Evolutionary conservation across 805 yeast species (phyloP), one percentile per base, ranked within the genome.

Genomic region (Pichia cabralensis): DNA sequence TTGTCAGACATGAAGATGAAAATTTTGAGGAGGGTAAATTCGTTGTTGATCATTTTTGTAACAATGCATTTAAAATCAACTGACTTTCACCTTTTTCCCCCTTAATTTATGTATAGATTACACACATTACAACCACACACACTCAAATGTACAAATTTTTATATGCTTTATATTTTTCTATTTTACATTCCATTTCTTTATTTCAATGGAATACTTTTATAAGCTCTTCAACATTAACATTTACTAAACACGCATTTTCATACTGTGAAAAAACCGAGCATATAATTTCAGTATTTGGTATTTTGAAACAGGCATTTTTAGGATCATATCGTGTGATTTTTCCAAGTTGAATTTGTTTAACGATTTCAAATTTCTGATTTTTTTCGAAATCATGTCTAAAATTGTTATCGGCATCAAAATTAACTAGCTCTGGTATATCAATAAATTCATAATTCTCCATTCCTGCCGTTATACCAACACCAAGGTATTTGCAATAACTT

Each of bases 11-110:
- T 41, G 58, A 60, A 17, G 70, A 68, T 21, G 64, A 65, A 9
- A 65, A 66, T 9, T 76, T 78, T 42, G 71, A 56, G 22, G 94
- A 84, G 53, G 95, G 95, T 1, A 69, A 74, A 46, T 50, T 62
- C 3, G 83, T 80, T 5, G 68, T 83, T 19, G 57, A 55, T 26
- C 94, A 83, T 53, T 79, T 80, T 67, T 56, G 77, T 8, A 58
- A 67, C 19, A 55, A 64, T 19, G 68, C 62, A 8, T 60, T 71
- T 35, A 37, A 42, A 13, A n/a, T n/a, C 6, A 5, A 18, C 16
- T 22, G n/a, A 36, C 11, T 24, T 34, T 22, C 3, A 3, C 11
- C 10, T 12, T 28, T 19, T 4, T 21, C 23, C 4, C 4, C n/a
- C 6, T 29, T 2, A 2, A 9, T 20, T 20, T 20, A 20, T 20